Base-by-base conservation (phyloP, 176 grass and related monocot genomes). In the Zea luxurians region DNA sequence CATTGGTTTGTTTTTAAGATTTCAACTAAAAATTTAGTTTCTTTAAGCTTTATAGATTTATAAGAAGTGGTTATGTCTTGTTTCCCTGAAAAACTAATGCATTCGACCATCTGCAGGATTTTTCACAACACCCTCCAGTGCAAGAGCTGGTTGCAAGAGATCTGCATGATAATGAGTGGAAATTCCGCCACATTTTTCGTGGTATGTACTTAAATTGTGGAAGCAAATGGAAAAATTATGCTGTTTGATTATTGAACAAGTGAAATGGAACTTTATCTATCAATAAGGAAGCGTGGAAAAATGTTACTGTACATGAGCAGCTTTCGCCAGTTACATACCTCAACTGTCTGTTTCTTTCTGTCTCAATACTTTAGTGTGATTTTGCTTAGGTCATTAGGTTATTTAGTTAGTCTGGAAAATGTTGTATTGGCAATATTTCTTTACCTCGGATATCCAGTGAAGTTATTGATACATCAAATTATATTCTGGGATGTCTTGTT, bases 121-220 rank as follows among this genome's bases (percentile, higher is more conserved):
- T 93, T 88, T 90, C 94, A 12, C 91, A 77, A 66, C 94, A 97
- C 53, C 94, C 94, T 82, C 94, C 94, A 50, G 85, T 85, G 36
- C 94, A 97, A 82, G 94, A 97, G 80, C 61, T 97, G 65, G 74
- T 93, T 76, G 94, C 91, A 67, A 91, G 65, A 79, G 94, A 97
- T 73, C 65, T 97, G 50, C 94, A 97, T 89, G 94, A 91, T 11
- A 97, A 97, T 43, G 94, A 97, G 37, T 97, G 94, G 94, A 97
- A 97, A 83, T 97, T 97, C 71, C 94, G 94, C 57, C 94, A 97
- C 66, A 91, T 97, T 81, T 97, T 97, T 82, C 88, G 94, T 37
- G 94, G 94, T 97, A 89, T 40, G 73, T 62, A 52, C 62, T 67
- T 54, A 71, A 68, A 78, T 37, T 72, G 52, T 75, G 58, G 35